phyloP scores from a whole-genome alignment of 2,329 filamentous ascomycete genomes.

The Pseudogymnoascus sp. region DNA sequence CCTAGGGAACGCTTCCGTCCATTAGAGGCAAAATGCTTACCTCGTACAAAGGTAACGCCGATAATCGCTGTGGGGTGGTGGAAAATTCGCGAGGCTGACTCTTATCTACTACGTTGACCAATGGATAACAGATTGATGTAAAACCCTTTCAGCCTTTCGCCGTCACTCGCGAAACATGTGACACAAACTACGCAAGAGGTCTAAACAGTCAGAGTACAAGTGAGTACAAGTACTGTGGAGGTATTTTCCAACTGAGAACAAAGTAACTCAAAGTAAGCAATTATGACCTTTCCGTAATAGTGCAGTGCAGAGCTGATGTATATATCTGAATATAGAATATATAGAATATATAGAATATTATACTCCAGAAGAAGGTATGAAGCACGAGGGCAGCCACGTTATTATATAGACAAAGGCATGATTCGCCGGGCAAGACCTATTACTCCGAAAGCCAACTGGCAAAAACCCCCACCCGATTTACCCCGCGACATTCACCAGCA shows the following conservation, averaged over 20 bases:
- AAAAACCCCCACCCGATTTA: conserved; percentile 5
- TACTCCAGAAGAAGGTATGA: neutral
- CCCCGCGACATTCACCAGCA: conserved; percentile 4
- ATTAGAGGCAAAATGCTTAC: conserved; percentile 5
- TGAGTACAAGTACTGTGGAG: neutral
- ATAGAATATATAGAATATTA: neutral
- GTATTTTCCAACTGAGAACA: neutral
- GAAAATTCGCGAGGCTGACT: conserved; percentile 6
- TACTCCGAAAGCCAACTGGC: conserved; percentile 8
- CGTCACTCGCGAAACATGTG: neutral
- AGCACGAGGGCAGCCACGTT: conserved; percentile 4
- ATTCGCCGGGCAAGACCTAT: conserved; percentile 2
- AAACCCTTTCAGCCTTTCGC: conserved; percentile 5
- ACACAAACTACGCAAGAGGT: neutral
- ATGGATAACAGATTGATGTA: neutral
- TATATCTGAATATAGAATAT: neutral
- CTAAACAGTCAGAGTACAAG: neutral
- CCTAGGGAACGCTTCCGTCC: neutral
- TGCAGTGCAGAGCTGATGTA: neutral
- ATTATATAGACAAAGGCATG: conserved; percentile 6
- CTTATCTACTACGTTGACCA: neutral
- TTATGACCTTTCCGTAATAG: conserved; percentile 2
- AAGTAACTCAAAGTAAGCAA: neutral
- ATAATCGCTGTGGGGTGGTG: conserved; percentile 4
- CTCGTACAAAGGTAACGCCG: neutral